phyloP scores from a whole-genome alignment of 2,329 filamentous ascomycete genomes.

The Dissoconium aciculare region DNA sequence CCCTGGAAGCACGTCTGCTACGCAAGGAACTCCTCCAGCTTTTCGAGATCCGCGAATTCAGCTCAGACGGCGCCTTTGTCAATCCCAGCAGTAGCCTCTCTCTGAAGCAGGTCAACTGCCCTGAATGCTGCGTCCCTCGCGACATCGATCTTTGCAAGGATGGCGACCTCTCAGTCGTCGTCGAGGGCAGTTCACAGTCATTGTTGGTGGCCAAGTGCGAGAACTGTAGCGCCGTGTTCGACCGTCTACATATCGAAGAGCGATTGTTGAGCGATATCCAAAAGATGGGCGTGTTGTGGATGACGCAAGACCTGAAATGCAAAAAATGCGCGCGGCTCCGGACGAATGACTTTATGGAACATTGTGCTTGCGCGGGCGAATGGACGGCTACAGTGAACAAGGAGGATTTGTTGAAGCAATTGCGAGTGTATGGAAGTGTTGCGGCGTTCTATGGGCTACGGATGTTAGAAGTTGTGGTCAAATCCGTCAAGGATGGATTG shows the following conservation, averaged over 20 bases:
- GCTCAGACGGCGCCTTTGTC: constrained; percentile 67
- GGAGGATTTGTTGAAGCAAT: constrained; percentile 47
- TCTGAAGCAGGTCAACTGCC: constrained; percentile 65
- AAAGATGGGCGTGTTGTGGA: constrained; percentile 61
- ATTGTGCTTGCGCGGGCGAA: constrained; percentile 79
- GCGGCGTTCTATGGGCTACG: constrained; percentile 64
- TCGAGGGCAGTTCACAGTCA: constrained; percentile 7
- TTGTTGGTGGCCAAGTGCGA: constrained; percentile 38
- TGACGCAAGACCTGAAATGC: constrained; percentile 81
- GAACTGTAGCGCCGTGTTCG: constrained; percentile 55
- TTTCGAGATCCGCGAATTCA: constrained; percentile 92
- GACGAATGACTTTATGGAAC: constrained; percentile 89
- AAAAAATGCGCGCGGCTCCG: constrained; percentile 50
- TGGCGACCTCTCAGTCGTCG: constrained; percentile 58
- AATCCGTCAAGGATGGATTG: constrained; percentile 7
- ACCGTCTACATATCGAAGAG: constrained; percentile 73
- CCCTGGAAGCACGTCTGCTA: constrained; percentile 71
- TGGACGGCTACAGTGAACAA: constrained; percentile 62
- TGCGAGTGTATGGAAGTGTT: constrained; percentile 60
- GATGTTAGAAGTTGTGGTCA: constrained; percentile 64
- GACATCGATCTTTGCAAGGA: constrained; percentile 90
- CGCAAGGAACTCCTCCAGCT: constrained; percentile 77
- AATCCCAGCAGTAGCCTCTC: constrained; percentile 69
- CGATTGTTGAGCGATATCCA: constrained; percentile 63
- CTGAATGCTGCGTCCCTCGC: constrained; percentile 75